Percentiles rank a stretch among this genome's conserved stretches.
phyloP scores from a whole-genome alignment of 2,329 filamentous ascomycete species.

The Hymenoscyphus occultus region DNA sequence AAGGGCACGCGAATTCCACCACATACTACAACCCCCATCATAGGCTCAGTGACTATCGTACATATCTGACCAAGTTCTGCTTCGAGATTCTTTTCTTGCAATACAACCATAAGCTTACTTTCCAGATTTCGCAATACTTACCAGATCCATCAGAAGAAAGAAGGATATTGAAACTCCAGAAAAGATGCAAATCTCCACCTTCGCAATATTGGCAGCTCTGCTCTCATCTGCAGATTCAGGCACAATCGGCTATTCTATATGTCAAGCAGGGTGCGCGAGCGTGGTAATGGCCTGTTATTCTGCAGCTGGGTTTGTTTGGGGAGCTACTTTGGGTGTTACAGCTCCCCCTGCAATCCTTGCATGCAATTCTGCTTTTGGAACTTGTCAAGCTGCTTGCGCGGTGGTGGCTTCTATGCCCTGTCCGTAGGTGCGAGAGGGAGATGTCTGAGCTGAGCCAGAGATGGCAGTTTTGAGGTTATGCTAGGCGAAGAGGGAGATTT shows the following conservation, averaged over 20 bases:
- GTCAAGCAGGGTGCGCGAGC: slow-evolving; percentile 45
- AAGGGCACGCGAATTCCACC: too few relatives aligned
- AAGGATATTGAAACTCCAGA: too few relatives aligned
- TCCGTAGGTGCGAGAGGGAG: background rate
- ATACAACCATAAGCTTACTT: too few relatives aligned
- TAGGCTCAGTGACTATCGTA: too few relatives aligned
- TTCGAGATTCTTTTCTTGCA: too few relatives aligned
- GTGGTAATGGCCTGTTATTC: slow-evolving; percentile 47
- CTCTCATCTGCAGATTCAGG: slow-evolving; percentile 29
- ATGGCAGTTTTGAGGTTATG: background rate
- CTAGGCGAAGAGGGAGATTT: too few relatives aligned
- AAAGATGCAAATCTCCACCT: background rate
- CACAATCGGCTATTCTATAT: slow-evolving; percentile 42
- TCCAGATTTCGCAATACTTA: too few relatives aligned
- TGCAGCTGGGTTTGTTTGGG: slow-evolving; percentile 44
- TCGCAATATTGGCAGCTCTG: background rate
- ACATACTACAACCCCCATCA: too few relatives aligned
- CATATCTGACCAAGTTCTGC: too few relatives aligned
- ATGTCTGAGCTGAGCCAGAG: slow-evolving; percentile 35
- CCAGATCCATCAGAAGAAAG: too few relatives aligned
- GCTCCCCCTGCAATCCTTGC: slow-evolving; percentile 42
- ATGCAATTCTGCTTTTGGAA: slow-evolving; percentile 46
- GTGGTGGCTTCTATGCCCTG: slow-evolving; percentile 30
- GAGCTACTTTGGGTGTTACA: slow-evolving; percentile 38
- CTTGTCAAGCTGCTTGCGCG: slow-evolving; percentile 45